Conservation (phyloP, 179 eudicot species). For the Heliamphora pulchella region DNA sequence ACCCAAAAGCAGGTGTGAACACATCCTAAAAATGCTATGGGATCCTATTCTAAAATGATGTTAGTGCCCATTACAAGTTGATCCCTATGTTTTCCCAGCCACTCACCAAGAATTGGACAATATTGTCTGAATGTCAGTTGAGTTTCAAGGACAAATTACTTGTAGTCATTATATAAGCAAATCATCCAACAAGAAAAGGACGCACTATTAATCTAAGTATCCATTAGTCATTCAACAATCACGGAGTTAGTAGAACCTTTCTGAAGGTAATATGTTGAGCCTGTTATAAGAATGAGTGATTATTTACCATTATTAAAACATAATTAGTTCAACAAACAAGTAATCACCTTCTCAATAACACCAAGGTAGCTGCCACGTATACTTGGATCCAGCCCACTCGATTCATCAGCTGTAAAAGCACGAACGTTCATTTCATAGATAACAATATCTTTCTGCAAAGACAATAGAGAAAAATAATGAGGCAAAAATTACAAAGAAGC, state of each 20-base stretch:
- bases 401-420: slow-evolving; percentile 80
- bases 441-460: slow-evolving; percentile 84
- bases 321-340: background rate
- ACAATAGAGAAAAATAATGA: slow-evolving; percentile 8
- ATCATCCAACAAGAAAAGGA: background rate
- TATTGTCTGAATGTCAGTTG: background rate
- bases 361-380: slow-evolving; percentile 94
- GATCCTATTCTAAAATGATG: background rate
- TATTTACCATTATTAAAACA: background rate
- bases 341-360: slow-evolving; percentile 82
- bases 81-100: background rate
- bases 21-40: background rate
- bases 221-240: slow-evolving; percentile 9
- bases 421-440: slow-evolving; percentile 99
- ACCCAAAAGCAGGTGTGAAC: background rate
- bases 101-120: slow-evolving; percentile 7
- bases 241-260: background rate
- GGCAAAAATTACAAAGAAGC: background rate
- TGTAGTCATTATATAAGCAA: background rate
- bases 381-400: slow-evolving; percentile 72
- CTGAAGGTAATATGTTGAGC: background rate
- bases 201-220: background rate
- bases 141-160: background rate
- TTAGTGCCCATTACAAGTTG: background rate
- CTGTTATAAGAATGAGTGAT: background rate